These are phyloP conservation scores for Begonia fuchsioides DNA, from an alignment of 306 rosid genomes.

Conservation along the genomic window DNA sequence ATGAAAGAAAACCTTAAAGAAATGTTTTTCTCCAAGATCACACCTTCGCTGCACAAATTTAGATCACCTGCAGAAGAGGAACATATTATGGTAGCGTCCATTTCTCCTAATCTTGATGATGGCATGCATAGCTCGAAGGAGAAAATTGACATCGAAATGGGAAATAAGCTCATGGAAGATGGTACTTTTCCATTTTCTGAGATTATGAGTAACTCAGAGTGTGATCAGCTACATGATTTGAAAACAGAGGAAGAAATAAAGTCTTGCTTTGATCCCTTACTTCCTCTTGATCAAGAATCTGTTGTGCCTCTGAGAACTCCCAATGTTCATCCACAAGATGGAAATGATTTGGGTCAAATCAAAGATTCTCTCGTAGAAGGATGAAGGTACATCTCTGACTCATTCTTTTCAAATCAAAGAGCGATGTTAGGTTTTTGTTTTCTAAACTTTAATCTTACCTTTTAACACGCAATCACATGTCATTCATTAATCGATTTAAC, in stretches of 20 bases:
- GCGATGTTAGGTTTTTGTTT: too few species aligned
- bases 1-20: conserved; percentile 29
- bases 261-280: conserved; percentile 27
- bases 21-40: conserved; percentile 45
- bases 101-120: conserved; percentile 27
- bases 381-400: conserved; percentile 25
- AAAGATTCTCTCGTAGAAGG: conserved; percentile 20
- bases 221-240: conserved; percentile 27
- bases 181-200: conserved; percentile 37
- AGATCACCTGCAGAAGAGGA: conserved; percentile 45
- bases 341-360: conserved; percentile 16
- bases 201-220: conserved; percentile 42
- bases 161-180: conserved; percentile 36
- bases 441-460: too few species aligned
- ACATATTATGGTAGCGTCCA: conserved; percentile 14
- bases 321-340: conserved; percentile 14
- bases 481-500: too few species aligned
- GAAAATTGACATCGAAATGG: conserved; percentile 78
- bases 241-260: conserved; percentile 37
- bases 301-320: conserved; percentile 27
- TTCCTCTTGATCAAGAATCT: conserved; percentile 31
- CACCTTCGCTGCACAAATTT: conserved; percentile 38
- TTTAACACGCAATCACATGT: too few species aligned
- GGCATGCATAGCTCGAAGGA: conserved; percentile 38
- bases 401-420: too few species aligned